Base-by-base conservation (phyloP, 2,329 filamentous ascomycete species). In the Alternaria novae-zelandiae region DNA sequence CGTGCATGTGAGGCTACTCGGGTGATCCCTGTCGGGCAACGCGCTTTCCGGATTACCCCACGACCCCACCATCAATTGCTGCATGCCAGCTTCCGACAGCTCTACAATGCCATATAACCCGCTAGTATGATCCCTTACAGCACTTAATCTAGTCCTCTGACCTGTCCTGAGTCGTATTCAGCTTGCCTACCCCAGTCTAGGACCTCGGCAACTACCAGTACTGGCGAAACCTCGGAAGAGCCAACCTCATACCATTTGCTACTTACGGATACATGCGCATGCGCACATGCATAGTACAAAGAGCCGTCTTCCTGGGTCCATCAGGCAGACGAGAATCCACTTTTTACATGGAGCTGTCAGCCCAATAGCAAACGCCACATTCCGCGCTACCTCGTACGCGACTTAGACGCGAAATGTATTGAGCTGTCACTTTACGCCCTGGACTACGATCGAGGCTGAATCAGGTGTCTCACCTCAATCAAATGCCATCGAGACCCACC, bases 1-100 rank as follows among this genome's bases (percentile, higher is more conserved):
- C 60, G 60, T 63, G 59, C 30, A n/a, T 44, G 32, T 53, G 45
- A 58, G 50, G 54, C 63, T 56, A 20, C 23, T 50, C 44, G 44
- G 60, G 6, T 36, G 49, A 25, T 8, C 60, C 57, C 51, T 63
- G 51, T 55, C 58, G 28, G 44, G 47, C 25, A 30, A 30, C 25
- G 57, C 57, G 50, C 46, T 58, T 49, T 17, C 32, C 21, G 13
- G 15, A 54, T 43, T 54, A 36, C 43, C 49, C 50, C 26, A 17
- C 41, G 25, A 23, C 56, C 26, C 13, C 57, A 59, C 41, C 26
- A 32, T 32, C 26, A 3, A n/a, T 51, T 20, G 4, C 30, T 21
- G 49, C 49, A 51, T 51, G 4, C 8, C 49, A 51, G n/a, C 49
- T 32, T 51, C 28, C 28, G 49, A 6, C 20, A 21, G 28, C 49